Evolutionary conservation across 768 basidiomycete genomes (phyloP), one percentile per base, ranked within the genome.

Genomic region (Bullera alba): DNA sequence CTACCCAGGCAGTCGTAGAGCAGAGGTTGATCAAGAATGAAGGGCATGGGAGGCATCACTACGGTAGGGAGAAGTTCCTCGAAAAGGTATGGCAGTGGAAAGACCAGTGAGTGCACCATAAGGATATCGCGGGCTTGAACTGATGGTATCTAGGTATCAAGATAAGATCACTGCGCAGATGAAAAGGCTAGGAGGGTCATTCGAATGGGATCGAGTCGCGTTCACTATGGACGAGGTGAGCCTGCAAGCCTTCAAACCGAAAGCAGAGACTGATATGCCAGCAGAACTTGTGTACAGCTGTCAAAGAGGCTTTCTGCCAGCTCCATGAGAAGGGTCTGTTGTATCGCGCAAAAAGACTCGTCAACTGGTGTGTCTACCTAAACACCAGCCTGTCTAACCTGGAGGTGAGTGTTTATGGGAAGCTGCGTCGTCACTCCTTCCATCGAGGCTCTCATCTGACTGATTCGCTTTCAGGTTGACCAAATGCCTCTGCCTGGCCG

Each of bases 311-410:
- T 3, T 99, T 99, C 74, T 92, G 88, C 72, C 78, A 79, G 28
- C 75, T 99, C 26, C 85, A 91, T 60, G 92, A 97, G 69, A 86
- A 88, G 28, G 91, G 92, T 1, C 80, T 87, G 58, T 70, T 99
- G 39, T 97, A 96, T 73, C 86, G 95, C 23, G 92, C 91, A 2
- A 97, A 96, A 65, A 83, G 93, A 21, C 80, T 99, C 36, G 93
- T 97, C 53, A 95, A 97, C 66, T 97, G 95, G 93, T 99, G 95
- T 76, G 87, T 90, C 41, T 80, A 82, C 70, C 76, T 99, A 53
- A 95, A 96, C 70, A 99, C 95, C 1, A 93, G 93, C 0, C 77
- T 99, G 2, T 97, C 93, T 16, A 97, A 96, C 73, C 79, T 99
- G 45, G 95, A 97, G 81, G 21, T 23, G 73, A 69, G 39, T 38